phyloP scores from a whole-genome alignment of 1,284 basidiomycete genomes.

The Cutaneotrichosporon cavernicola region DNA sequence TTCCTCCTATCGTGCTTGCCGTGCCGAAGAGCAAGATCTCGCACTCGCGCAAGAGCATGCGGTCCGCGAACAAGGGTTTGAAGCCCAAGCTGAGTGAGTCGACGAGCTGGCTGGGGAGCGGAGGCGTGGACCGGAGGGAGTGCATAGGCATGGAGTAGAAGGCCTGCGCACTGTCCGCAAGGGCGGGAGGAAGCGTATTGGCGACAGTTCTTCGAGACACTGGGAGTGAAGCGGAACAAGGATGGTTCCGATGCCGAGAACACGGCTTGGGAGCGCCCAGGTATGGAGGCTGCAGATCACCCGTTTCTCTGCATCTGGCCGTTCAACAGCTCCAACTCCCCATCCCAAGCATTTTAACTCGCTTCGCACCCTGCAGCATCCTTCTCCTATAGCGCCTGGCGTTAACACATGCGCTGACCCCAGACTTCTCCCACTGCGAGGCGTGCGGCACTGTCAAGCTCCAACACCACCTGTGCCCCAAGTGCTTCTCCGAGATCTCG shows the following conservation, averaged over 20 bases:
- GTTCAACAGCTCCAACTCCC: neutral
- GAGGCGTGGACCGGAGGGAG: neutral
- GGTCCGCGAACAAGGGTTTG: conserved; percentile 88
- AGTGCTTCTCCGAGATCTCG: conserved; percentile 76
- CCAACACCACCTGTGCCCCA: conserved; percentile 81
- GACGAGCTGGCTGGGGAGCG: neutral
- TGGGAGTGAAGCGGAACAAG: too few species aligned
- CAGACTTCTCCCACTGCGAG: conserved; percentile 89
- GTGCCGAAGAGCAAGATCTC: conserved; percentile 94
- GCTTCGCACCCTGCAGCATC: too few species aligned
- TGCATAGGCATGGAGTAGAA: neutral
- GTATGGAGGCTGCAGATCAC: too few species aligned
- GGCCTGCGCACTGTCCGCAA: neutral
- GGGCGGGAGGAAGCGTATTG: neutral
- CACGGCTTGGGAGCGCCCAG: too few species aligned
- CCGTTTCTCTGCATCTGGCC: neutral
- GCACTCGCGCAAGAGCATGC: conserved; percentile 93
- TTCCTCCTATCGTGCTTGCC: conserved; percentile 84
- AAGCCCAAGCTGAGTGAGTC: conserved; percentile 87
- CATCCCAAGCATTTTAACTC: too few species aligned
- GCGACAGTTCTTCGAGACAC: too few species aligned
- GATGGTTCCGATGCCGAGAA: too few species aligned
- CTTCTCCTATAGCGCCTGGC: too few species aligned
- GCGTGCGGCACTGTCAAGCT: conserved; percentile 86
- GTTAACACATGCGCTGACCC: neutral